Percentiles rank a stretch among this genome's conserved stretches.
Evolutionary conservation across 1,284 basidiomycete species (phyloP).

Genomic region (Cutaneotrichosporon sp.): DNA sequence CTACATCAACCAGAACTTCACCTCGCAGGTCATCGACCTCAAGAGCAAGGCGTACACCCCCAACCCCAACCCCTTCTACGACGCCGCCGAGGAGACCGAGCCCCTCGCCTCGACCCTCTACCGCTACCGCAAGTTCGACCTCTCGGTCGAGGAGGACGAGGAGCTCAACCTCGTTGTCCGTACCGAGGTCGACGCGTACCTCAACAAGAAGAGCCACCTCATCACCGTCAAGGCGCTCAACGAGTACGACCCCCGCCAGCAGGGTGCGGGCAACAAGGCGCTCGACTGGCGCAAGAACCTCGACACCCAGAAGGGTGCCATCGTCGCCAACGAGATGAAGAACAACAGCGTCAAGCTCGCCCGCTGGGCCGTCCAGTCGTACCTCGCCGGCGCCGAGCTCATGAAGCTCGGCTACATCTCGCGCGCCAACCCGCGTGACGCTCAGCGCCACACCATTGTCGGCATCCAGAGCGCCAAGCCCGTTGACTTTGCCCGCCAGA

Average conservation of each 20-base stretch:
- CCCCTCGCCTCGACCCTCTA: slow-evolving; percentile 95
- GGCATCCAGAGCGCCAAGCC: slow-evolving; percentile 95
- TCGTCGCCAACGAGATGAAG: slow-evolving; percentile 99
- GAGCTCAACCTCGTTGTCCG: slow-evolving; percentile 83
- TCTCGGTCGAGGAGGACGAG: slow-evolving; percentile 88
- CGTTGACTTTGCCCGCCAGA: slow-evolving; percentile 88
- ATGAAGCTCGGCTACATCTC: slow-evolving; percentile 98
- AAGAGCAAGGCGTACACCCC: slow-evolving; percentile 60
- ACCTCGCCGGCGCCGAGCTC: slow-evolving; percentile 91
- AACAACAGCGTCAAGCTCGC: slow-evolving; percentile 99
- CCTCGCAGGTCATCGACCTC: slow-evolving; percentile 91
- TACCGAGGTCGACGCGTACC: slow-evolving; percentile 93
- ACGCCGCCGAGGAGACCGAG: slow-evolving; percentile 81
- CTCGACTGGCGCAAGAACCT: slow-evolving; percentile 97
- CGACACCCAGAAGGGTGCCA: slow-evolving; percentile 94
- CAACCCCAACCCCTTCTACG: slow-evolving; percentile 94
- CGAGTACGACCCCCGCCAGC: slow-evolving; percentile 92
- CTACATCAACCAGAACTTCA: slow-evolving; percentile 99
- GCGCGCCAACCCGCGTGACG: slow-evolving; percentile 88
- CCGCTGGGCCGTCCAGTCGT: slow-evolving; percentile 94
- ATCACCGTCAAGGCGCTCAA: slow-evolving; percentile 94
- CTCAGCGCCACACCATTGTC: slow-evolving; percentile 91
- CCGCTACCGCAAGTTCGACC: slow-evolving; percentile 93
- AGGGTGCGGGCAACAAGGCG: slow-evolving; percentile 65
- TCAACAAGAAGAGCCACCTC: slow-evolving; percentile 61